Percentiles rank a stretch among this genome's conserved stretches.
Conservation (phyloP, 2,329 filamentous ascomycete genomes). For the Pyrenophora tritici-repentis region DNA sequence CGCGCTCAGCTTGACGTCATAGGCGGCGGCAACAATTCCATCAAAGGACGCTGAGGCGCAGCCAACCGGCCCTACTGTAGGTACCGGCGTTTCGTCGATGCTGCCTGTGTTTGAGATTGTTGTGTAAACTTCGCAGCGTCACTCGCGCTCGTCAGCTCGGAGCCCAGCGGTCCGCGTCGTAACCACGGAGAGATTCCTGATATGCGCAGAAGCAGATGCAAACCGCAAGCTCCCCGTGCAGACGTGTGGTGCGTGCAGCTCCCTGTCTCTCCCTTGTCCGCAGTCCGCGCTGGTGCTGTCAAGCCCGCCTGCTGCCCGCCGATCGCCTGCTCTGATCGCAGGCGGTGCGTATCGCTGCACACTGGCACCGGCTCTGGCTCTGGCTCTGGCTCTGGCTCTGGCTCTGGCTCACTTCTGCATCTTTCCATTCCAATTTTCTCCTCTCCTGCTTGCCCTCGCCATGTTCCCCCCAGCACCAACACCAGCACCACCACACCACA, state of each 20-base stretch:
- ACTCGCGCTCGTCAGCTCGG: slow-evolving; percentile 4
- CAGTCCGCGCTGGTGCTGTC: slow-evolving; percentile 2
- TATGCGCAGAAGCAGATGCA: not conserved
- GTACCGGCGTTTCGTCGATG: slow-evolving; percentile 12
- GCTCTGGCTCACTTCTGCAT: not conserved
- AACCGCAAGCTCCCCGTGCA: slow-evolving; percentile 1
- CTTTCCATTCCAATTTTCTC: slow-evolving; percentile 5
- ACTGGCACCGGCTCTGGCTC: not conserved
- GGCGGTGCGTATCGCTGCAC: slow-evolving; percentile 8
- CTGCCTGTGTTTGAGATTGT: slow-evolving; percentile 9
- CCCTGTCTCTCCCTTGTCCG: not conserved
- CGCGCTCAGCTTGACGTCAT: slow-evolving; percentile 1
- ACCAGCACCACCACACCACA: not conserved
- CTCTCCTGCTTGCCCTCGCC: slow-evolving; percentile 15
- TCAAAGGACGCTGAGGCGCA: too few relatives aligned
- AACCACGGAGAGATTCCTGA: slow-evolving; percentile 1
- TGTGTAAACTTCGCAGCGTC: slow-evolving; percentile 12
- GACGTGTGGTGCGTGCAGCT: slow-evolving; percentile 3
- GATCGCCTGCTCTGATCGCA: slow-evolving; percentile 16
- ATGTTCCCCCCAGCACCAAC: slow-evolving; percentile 9
- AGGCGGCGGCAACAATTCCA: not conserved
- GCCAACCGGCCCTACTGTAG: slow-evolving; percentile 18
- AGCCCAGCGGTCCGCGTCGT: slow-evolving; percentile 6
- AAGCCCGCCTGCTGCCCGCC: not conserved
- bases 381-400: too few relatives aligned